Percentiles rank a stretch among this genome's conserved stretches.
Evolutionary conservation across 1,284 basidiomycete genomes (phyloP).

Genomic region (Rhizoctonia solani): DNA sequence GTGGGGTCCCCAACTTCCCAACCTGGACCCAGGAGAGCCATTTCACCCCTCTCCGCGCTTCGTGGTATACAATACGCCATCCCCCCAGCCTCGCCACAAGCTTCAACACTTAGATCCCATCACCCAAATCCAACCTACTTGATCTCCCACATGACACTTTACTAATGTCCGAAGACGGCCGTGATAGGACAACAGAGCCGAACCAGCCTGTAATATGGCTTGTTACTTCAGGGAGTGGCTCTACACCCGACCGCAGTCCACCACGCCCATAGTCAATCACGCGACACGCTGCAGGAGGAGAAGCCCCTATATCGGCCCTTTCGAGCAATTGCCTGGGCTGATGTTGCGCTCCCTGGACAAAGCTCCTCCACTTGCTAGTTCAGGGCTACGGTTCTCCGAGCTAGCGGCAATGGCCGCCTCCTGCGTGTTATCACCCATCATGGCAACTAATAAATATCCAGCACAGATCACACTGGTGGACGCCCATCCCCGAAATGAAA

Average conservation of each 20-base stretch:
- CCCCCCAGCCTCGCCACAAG: background rate
- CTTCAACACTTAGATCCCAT: conserved; percentile 1
- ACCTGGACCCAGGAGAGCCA: too few species aligned
- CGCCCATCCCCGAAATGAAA: conserved; percentile 13
- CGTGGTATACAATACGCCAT: too few species aligned
- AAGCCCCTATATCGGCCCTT: conserved; percentile 22
- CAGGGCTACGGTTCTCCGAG: conserved; percentile 23
- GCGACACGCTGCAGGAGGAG: too few species aligned
- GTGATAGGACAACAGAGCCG: conserved; percentile 31
- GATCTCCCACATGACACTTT: conserved; percentile 15
- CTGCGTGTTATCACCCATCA: background rate
- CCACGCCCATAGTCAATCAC: conserved; percentile 18
- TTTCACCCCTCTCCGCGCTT: too few species aligned
- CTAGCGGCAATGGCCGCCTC: conserved; percentile 16
- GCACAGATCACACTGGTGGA: background rate
- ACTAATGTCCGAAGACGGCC: conserved; percentile 26
- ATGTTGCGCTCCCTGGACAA: conserved; percentile 6
- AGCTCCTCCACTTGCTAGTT: background rate
- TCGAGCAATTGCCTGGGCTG: background rate
- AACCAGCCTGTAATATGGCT: conserved; percentile 7
- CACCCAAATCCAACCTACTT: conserved; percentile 8
- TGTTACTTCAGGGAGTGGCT: background rate
- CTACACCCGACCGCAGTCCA: conserved; percentile 32
- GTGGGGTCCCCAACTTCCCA: conserved; percentile 17
- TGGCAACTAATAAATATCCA: conserved; percentile 29